A percentile compares a stretch with the other conserved stretches of the same genome.
phyloP scores from a whole-genome alignment of 768 basidiomycete genomes.

The Suillus brevipes region DNA sequence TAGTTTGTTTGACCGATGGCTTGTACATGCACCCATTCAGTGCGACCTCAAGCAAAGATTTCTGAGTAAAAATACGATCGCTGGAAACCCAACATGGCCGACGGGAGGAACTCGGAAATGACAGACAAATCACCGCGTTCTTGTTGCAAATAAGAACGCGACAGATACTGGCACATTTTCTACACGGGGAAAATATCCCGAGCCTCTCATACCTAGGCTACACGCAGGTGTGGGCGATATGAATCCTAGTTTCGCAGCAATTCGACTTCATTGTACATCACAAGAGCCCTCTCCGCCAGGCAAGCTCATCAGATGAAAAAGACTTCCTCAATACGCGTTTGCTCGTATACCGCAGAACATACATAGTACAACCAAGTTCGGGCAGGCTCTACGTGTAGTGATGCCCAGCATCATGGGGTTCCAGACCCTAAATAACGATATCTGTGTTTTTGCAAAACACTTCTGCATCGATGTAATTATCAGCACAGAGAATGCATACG shows the following conservation, averaged over 20 bases:
- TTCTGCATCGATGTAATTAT: background rate
- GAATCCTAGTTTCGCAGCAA: constrained; percentile 28
- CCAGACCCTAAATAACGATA: background rate
- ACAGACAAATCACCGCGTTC: background rate
- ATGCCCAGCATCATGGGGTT: background rate
- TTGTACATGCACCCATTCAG: background rate
- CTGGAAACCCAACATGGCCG: no score
- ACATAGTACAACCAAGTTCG: background rate
- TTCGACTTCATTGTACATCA: constrained; percentile 59
- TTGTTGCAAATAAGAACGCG: background rate
- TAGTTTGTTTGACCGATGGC: background rate
- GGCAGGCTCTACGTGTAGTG: background rate
- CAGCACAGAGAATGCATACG: background rate
- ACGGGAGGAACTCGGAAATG: background rate
- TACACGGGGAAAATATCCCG: constrained; percentile 32
- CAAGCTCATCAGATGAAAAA: constrained; percentile 22
- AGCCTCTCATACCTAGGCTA: constrained; percentile 48
- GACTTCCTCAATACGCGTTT: constrained; percentile 51
- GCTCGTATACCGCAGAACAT: background rate
- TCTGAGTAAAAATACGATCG: no score
- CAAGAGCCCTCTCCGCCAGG: constrained; percentile 60
- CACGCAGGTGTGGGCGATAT: constrained; percentile 54
- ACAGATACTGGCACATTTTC: constrained; percentile 34
- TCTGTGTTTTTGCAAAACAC: background rate
- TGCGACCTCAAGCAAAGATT: background rate